These are phyloP conservation scores for Ophiostoma ips DNA, from an alignment of 2,329 filamentous ascomycete species.

Conservation along the genomic window DNA sequence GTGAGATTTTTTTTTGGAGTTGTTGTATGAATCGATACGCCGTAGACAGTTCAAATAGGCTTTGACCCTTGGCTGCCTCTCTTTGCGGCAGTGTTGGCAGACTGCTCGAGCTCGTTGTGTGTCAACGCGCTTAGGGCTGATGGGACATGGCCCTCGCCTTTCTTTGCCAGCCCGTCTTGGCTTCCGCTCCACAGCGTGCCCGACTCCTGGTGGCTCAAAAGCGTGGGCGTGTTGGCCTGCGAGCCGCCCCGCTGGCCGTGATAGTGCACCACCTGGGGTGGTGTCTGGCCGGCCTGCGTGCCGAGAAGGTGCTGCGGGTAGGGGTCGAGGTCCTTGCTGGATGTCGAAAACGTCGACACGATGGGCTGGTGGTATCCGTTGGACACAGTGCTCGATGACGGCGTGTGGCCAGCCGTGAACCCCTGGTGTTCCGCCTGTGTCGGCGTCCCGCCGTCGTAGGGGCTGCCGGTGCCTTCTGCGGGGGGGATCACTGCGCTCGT, in stretches of 20 bases:
- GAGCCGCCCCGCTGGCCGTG: constrained; percentile 54
- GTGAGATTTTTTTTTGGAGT: too few species aligned
- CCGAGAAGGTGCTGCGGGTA: constrained; percentile 53
- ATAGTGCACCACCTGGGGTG: constrained; percentile 53
- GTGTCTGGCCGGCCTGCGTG: constrained; percentile 46
- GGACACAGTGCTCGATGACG: constrained; percentile 29
- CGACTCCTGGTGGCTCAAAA: constrained; percentile 36
- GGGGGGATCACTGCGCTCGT: constrained; percentile 28
- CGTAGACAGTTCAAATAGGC: neutral
- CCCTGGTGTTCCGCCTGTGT: constrained; percentile 44
- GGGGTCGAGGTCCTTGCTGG: constrained; percentile 53
- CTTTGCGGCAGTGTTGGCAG: neutral
- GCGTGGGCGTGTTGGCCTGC: constrained; percentile 50
- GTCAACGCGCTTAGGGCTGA: constrained; percentile 28
- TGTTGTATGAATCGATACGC: too few species aligned
- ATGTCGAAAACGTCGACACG: constrained; percentile 56
- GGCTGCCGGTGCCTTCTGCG: constrained; percentile 35
- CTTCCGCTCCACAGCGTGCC: constrained; percentile 34
- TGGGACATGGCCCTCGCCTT: constrained; percentile 23
- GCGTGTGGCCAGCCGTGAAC: constrained; percentile 28
- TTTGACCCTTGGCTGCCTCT: constrained; percentile 19
- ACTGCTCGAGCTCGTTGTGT: constrained; percentile 16
- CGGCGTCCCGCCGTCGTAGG: constrained; percentile 44
- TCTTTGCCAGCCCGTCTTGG: constrained; percentile 27
- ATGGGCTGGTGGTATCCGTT: constrained; percentile 55